These are phyloP conservation scores for Aquilaria malaccensis DNA, from an alignment of 345 rosid genomes.

Conservation along the genomic window DNA sequence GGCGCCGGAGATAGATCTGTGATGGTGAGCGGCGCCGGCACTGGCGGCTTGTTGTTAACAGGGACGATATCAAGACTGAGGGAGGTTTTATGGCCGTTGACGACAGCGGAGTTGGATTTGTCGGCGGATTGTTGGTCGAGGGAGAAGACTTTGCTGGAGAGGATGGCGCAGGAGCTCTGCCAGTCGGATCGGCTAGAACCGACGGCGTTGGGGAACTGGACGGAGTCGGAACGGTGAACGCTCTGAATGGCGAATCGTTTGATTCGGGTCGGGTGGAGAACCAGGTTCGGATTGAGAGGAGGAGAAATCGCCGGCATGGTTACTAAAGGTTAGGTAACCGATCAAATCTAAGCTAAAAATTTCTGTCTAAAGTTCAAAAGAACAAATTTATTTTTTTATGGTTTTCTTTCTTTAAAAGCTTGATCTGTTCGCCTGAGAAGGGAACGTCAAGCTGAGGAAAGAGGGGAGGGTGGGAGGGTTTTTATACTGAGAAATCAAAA, in stretches of 20 bases:
- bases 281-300: not conserved
- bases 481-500: constrained; percentile 1
- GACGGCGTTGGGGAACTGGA: constrained; percentile 16
- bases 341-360: not conserved
- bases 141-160: constrained; percentile 12
- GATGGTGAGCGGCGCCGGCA: constrained; percentile 47
- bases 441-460: constrained; percentile 18
- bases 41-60: constrained; percentile 21
- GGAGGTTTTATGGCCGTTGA: constrained; percentile 44
- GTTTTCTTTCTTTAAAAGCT: not conserved
- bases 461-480: not conserved
- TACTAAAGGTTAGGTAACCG: not conserved
- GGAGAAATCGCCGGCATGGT: constrained; percentile 13
- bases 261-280: not conserved
- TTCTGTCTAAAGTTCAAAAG: not conserved
- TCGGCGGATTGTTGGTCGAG: constrained; percentile 10
- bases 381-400: not conserved
- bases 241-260: constrained; percentile 1
- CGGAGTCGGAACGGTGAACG: constrained; percentile 3
- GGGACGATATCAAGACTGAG: constrained; percentile 55
- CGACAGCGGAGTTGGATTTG: constrained; percentile 22
- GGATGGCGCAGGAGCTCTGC: constrained; percentile 20
- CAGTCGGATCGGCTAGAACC: constrained; percentile 13
- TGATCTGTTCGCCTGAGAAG: constrained; percentile 11
- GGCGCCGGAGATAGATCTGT: constrained; percentile 86